Base-by-base conservation (phyloP, 345 rosid species). In the Orychophragmus violaceus region DNA sequence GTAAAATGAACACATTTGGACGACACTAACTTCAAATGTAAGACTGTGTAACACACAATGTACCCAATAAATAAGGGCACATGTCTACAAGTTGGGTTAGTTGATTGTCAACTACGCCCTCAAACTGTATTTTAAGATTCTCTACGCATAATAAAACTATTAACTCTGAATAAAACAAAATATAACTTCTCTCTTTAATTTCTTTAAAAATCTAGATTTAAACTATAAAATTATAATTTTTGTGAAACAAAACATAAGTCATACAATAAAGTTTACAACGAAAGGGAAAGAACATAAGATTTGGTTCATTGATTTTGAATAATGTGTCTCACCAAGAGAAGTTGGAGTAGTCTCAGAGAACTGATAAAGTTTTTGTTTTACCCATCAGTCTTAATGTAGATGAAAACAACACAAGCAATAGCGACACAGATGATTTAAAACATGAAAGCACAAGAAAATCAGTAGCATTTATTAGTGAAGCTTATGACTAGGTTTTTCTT, bases 401-500 rank as follows among this genome's bases (percentile, higher is more conserved):
- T 27, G 19, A 19, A 45, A 64, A 63, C 23, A 45, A 17, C 30
- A 64, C 6, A 61, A 37, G 45, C 48, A 36, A 36, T 32, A 54
- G 56, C 35, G 0, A 24, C 7, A 53, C 62, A 17, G 29, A 39
- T 62, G 17, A 35, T 62, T 8, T 62, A 62, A 23, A 53, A 16
- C 62, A 62, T 30, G 56, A 44, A 42, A 66, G 16, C 30, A 51
- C 22, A 16, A 51, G 29, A 33, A 53, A 68, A 77, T 56, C 32
- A 66, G 59, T 33, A 64, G 65, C 36, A 55, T 59, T 22, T 59
- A 69, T 33, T 50, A 62, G 50, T 69, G 73, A 63, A 70, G 50
- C 61, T 68, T 46, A 62, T 56, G 57, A 71, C 65, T 61, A 82
- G 70, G 71, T 71, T 68, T 56, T 60, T 60, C n/a, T n/a, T n/a